Evolutionary conservation across 257 asterid species (phyloP), one percentile per base, ranked within the genome.

Genomic region (Salvia splendens): DNA sequence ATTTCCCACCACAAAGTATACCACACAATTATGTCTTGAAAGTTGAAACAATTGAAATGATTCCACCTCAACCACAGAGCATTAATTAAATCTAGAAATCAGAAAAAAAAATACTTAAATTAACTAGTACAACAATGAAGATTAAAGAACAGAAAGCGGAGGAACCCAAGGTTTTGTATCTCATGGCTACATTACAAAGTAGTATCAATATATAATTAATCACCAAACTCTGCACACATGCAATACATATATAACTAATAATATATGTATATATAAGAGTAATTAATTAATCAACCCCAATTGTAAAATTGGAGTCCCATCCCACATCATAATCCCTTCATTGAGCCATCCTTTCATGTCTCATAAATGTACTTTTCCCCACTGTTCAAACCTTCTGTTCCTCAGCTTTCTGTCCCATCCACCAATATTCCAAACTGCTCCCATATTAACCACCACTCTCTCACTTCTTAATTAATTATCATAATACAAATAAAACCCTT

Each of bases 331-430:
- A 79, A 75, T 77, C 79, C 80, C 74, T 68, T 78, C 79, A 78
- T 67, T 77, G 87, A 84, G 84, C 73, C 74, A 67, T 88, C 88
- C 80, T 61, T 78, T 89, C 89, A 83, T 75, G 82, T 81, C 85
- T 72, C 76, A 75, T 54, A 24, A 61, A 72, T 64, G 79, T 72
- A 81, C 80, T 80, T 75, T 82, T 64, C 5, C 9, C 38, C 30
- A 85, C 93, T 85, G 82, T 82, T 78, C 41, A 74, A 78, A 80
- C 85, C 86, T 77, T 89, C 89, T 89, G 96, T 89, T 89, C 89
- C 87, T 82, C 74, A 77, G 72, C 96, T 89, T 89, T 89, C 91
- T 85, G 89, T 85, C 93, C 89, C 92, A 84, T 87, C 92, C 78
- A 63, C 78, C 72, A 79, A 84, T 72, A 84, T 79, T 73, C 84